Base-by-base conservation (phyloP, 352 stramenopile species). In the Globisporangium alternatum region DNA sequence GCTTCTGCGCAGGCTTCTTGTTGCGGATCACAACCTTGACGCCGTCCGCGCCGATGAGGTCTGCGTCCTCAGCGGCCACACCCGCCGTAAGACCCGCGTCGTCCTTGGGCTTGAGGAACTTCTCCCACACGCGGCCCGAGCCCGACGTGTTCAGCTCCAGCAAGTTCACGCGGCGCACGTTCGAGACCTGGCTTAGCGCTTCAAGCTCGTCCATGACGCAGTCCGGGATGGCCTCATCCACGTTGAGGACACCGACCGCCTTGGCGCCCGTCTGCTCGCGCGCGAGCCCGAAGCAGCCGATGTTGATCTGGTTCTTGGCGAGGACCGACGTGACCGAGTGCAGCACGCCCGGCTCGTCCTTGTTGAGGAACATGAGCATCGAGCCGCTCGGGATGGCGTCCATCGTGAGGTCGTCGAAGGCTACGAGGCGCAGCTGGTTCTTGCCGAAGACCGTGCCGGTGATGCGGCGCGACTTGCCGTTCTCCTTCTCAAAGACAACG, bases 351-450 rank as follows among this genome's bases (percentile, higher is more conserved):
- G 97, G 93, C 66, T 93, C 69, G 74, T 99, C 97, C 7, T 90
- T 90, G 80, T 98, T 99, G 66, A 97, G 86, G 60, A 98, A 97
- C 64, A 98, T 77, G 56, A 98, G 80, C 78, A 98, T 96, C 48
- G 91, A 88, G 19, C 89, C 89, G 52, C 83, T 95, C 15, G 87
- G 86, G 56, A 94, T 91, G 17, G 83, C 83, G 60, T 94, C 85
- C 74, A 97, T 94, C 25, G 76, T 78, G 22, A 97, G 78, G 53
- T 91, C 90, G 62, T 98, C 88, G 53, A 97, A 91, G 1, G 87
- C 80, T 37, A 97, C 88, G 48, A 98, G 76, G 0, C 91, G 83
- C n/a, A 94, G 72, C 60, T 97, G 88, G 64, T 69, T 86, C 52
- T 89, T 87, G 61, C 86, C 89, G 60, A 97, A 96, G 54, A 97